These are phyloP conservation scores for Pseudonitzschia delicatissima DNA, from an alignment of 108 stramenopile species.

Conservation along the genomic window DNA sequence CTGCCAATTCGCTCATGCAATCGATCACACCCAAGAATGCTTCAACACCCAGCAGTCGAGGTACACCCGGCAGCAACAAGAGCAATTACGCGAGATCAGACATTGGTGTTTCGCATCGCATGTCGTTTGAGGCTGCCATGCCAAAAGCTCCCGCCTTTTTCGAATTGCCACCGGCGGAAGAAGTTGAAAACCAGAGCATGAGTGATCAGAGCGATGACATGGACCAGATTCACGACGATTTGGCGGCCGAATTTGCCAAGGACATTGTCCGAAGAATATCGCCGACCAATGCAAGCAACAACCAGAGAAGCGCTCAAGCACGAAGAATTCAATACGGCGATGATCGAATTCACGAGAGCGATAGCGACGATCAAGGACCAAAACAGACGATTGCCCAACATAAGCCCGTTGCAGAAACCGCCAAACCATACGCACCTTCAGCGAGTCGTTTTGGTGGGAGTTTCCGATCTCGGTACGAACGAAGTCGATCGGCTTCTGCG, in stretches of 20 bases:
- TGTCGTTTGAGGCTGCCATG: neutral
- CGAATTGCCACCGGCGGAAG: slow-evolving; percentile 13
- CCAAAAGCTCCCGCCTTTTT: slow-evolving; percentile 13
- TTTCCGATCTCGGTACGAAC: slow-evolving; percentile 22
- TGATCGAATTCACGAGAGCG: neutral
- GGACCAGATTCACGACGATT: slow-evolving; percentile 26
- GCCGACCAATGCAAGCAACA: neutral
- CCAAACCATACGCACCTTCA: slow-evolving; percentile 12
- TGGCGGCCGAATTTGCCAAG: slow-evolving; percentile 26
- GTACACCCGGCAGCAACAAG: too few relatives aligned
- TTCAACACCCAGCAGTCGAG: too few relatives aligned
- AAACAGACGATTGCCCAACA: neutral
- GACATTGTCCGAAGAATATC: slow-evolving; percentile 22
- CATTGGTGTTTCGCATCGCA: slow-evolving; percentile 7
- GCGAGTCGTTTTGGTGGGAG: too few relatives aligned
- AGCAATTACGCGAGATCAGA: slow-evolving; percentile 30
- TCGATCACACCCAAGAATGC: neutral
- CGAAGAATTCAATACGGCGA: neutral
- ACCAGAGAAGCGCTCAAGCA: neutral
- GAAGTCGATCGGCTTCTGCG: slow-evolving; percentile 1
- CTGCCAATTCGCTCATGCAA: neutral
- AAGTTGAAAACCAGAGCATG: neutral
- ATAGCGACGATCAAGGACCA: neutral
- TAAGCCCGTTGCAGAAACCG: neutral
- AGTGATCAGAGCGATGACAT: slow-evolving; percentile 17